phyloP scores from a whole-genome alignment of 352 stramenopile species.

The Peronospora farinosa region DNA sequence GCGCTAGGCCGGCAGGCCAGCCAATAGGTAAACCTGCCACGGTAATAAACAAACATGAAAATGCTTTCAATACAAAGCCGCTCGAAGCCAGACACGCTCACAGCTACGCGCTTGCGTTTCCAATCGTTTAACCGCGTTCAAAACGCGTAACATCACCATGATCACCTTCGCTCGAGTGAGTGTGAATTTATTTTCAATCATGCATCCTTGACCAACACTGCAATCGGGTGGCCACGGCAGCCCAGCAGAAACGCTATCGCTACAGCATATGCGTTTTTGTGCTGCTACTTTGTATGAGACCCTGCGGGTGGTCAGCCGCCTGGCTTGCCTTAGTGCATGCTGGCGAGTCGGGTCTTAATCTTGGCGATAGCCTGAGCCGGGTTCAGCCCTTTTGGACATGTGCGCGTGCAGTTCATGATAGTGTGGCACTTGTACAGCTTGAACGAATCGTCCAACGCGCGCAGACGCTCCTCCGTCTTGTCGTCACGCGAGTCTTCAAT shows the following conservation, averaged over 20 bases:
- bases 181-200: slow-evolving; percentile 27
- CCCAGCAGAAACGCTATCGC: slow-evolving; percentile 16
- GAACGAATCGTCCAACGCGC: slow-evolving; percentile 96
- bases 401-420: slow-evolving; percentile 99
- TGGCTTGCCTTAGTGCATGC: slow-evolving; percentile 48
- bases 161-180: slow-evolving; percentile 9
- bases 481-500: slow-evolving; percentile 98
- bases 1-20: slow-evolving; percentile 2
- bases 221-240: slow-evolving; percentile 18
- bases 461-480: slow-evolving; percentile 92
- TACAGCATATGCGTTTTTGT: slow-evolving; percentile 23
- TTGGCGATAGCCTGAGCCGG: slow-evolving; percentile 96
- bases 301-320: background rate
- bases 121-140: background rate
- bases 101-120: too few relatives aligned
- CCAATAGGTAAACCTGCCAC: slow-evolving; percentile 8
- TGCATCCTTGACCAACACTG: slow-evolving; percentile 17
- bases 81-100: background rate
- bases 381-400: slow-evolving; percentile 99
- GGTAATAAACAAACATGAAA: slow-evolving; percentile 20
- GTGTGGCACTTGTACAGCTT: slow-evolving; percentile 99
- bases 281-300: slow-evolving; percentile 19
- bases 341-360: slow-evolving; percentile 95
- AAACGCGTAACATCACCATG: background rate
- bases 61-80: background rate